phyloP scores from a whole-genome alignment of 257 asterid genomes.

The Solanum chmielewskii region DNA sequence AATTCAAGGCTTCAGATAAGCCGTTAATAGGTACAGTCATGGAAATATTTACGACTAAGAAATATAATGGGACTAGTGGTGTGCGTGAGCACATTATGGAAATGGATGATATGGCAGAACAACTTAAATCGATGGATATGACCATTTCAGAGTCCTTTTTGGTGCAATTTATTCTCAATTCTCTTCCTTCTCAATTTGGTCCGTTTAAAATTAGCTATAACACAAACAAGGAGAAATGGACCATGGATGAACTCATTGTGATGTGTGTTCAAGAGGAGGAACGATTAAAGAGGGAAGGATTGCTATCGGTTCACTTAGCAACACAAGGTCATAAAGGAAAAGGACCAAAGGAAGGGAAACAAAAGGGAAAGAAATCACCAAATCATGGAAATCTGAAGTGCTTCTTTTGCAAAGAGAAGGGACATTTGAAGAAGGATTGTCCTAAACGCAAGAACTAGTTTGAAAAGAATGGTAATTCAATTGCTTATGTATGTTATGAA shows the following conservation, averaged over 20 bases:
- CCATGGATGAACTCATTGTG: not conserved
- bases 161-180: not conserved
- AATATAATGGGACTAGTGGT: not conserved
- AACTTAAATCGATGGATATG: not conserved
- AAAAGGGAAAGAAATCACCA: not conserved
- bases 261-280: slow-evolving; percentile 6
- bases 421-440: not conserved
- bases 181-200: not conserved
- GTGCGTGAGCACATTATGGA: not conserved
- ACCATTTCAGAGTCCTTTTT: not conserved
- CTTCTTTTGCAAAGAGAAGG: not conserved
- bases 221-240: not conserved
- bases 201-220: not conserved
- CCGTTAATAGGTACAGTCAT: not conserved
- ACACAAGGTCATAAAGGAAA: not conserved
- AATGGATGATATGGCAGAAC: not conserved
- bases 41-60: not conserved
- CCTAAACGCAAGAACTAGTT: not conserved
- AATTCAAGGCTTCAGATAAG: not conserved
- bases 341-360: not conserved
- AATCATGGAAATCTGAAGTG: not conserved
- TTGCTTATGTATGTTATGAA: not conserved
- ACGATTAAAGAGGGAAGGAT: not conserved
- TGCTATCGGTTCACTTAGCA: not conserved
- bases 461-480: not conserved